These are phyloP conservation scores for Trichosporon sp. DNA, from an alignment of 1,284 basidiomycete species.

Conservation along the genomic window DNA sequence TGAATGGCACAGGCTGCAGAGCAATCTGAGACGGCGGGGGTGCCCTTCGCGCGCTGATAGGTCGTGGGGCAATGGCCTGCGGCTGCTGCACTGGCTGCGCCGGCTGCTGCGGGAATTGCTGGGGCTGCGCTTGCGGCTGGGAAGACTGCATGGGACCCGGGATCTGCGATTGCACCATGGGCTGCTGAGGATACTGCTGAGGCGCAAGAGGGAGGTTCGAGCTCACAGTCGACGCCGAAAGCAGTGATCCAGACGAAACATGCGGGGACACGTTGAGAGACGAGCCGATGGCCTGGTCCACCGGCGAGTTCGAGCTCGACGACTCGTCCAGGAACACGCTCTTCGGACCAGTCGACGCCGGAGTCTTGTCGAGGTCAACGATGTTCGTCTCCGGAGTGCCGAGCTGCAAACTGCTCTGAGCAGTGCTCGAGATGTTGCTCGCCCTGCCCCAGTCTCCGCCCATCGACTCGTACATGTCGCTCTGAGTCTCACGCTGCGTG, in stretches of 20 bases:
- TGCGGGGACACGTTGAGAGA: background rate
- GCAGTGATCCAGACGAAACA: slow-evolving; percentile 1
- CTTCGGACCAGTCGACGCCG: background rate
- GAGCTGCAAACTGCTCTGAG: background rate
- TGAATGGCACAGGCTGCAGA: slow-evolving; percentile 34
- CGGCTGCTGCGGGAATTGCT: background rate
- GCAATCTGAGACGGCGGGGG: slow-evolving; percentile 24
- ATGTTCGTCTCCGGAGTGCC: background rate
- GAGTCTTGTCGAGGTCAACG: background rate
- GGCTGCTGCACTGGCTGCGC: background rate
- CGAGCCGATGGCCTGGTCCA: background rate
- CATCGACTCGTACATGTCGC: background rate
- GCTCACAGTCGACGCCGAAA: slow-evolving; percentile 10
- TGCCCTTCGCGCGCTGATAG: background rate
- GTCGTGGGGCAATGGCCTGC: background rate
- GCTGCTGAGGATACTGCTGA: background rate
- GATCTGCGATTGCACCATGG: background rate
- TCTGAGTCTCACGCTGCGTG: slow-evolving; percentile 20
- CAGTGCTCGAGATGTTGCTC: background rate
- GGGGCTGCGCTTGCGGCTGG: background rate
- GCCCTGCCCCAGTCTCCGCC: background rate
- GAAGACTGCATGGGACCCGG: background rate
- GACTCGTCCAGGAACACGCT: background rate
- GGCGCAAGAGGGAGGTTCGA: slow-evolving; percentile 4
- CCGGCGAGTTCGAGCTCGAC: background rate